A percentile compares a stretch with the other conserved stretches of the same genome.
phyloP scores from a whole-genome alignment of 805 yeast species.

The Candida parachauliodes region DNA sequence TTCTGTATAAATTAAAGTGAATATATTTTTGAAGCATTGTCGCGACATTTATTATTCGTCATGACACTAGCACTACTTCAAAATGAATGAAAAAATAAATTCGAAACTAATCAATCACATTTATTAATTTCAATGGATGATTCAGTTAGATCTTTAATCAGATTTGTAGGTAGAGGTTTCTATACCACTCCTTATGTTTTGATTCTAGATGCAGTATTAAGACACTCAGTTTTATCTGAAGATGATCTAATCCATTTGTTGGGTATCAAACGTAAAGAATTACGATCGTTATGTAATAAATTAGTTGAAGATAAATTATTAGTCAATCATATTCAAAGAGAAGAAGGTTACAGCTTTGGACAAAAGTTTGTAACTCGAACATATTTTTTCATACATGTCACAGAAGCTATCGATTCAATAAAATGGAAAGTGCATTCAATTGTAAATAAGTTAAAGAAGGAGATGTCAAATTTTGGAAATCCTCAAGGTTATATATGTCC shows the following conservation, averaged over 20 bases:
- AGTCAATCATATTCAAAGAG: constrained; percentile 64
- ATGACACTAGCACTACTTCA: too few species aligned
- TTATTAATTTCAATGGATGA: constrained; percentile 30
- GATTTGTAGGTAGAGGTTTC: constrained; percentile 83
- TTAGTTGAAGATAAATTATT: constrained; percentile 81
- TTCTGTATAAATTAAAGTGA: too few species aligned
- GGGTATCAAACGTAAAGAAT: constrained; percentile 81
- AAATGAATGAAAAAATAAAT: background rate
- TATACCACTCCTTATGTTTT: constrained; percentile 81
- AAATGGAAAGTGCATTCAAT: constrained; percentile 94
- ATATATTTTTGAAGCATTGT: background rate
- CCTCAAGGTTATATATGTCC: constrained; percentile 96
- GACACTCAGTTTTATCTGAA: constrained; percentile 88
- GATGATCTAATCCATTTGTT: constrained; percentile 81
- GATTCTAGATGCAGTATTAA: constrained; percentile 79
- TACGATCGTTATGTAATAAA: constrained; percentile 76
- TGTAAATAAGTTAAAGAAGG: constrained; percentile 74
- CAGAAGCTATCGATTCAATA: constrained; percentile 92
- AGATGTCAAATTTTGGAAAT: constrained; percentile 77
- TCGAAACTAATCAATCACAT: background rate
- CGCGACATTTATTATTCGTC: too few species aligned
- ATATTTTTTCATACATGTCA: constrained; percentile 81
- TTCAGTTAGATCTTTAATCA: constrained; percentile 51
- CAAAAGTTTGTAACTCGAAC: constrained; percentile 69
- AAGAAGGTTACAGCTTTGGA: constrained; percentile 46